A percentile compares a stretch with the other conserved stretches of the same genome.
Conservation (phyloP, 2,329 filamentous ascomycete genomes). For the Penicillium sp. region DNA sequence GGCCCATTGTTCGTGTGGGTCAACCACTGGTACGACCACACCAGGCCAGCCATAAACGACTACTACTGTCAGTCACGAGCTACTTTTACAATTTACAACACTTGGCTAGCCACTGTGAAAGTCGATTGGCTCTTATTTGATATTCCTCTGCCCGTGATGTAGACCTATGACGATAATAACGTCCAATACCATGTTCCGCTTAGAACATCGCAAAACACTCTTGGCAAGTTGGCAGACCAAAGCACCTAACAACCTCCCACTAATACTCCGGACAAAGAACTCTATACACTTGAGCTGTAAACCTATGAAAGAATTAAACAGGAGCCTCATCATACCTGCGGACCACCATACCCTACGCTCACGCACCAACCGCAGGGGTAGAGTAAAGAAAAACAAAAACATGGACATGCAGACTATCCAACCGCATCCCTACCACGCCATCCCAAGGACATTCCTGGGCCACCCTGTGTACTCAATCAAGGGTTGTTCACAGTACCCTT, state of each 20-base stretch:
- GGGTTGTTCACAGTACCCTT: background rate
- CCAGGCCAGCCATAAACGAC: conserved; percentile 14
- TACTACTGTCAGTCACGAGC: background rate
- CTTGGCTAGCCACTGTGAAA: background rate
- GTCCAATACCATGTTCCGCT: conserved; percentile 9
- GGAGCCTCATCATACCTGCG: background rate
- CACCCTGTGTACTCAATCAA: conserved; percentile 11
- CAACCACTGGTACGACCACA: conserved; percentile 14
- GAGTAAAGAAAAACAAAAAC: conserved; percentile 11
- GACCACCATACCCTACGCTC: conserved; percentile 18
- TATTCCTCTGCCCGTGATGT: background rate
- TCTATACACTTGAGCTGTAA: background rate
- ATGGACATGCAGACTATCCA: background rate
- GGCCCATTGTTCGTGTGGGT: conserved; percentile 5
- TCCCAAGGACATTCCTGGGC: conserved; percentile 19
- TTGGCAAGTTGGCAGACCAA: background rate
- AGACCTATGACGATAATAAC: conserved; percentile 3
- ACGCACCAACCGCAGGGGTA: conserved; percentile 28
- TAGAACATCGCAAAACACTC: background rate
- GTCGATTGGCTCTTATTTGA: conserved; percentile 12
- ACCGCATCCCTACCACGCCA: conserved; percentile 23
- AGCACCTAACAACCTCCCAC: background rate
- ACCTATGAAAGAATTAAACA: background rate
- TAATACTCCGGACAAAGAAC: background rate
- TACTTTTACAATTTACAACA: background rate